Conservation (phyloP, 257 asterid genomes). For the Gentiana macrophylla region DNA sequence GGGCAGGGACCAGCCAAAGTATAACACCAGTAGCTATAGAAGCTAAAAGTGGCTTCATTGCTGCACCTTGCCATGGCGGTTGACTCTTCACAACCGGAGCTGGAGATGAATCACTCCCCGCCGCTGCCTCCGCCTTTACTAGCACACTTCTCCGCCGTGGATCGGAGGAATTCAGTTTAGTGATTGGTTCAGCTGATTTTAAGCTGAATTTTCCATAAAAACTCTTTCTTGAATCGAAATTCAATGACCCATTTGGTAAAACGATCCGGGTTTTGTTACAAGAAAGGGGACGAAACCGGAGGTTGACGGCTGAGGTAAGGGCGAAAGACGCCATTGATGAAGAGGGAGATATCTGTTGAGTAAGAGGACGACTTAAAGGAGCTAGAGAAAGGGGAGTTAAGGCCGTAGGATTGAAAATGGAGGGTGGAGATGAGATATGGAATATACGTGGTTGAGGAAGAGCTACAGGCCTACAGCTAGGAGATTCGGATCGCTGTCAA, state of each 20-base stretch:
- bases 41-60: constrained; percentile 63
- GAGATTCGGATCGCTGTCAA: too few species aligned
- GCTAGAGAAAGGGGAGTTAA: constrained; percentile 1
- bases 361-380: constrained; percentile 1
- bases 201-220: not conserved
- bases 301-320: constrained; percentile 42
- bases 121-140: constrained; percentile 26
- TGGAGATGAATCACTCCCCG: constrained; percentile 7
- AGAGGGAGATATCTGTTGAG: not conserved
- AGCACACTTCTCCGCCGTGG: constrained; percentile 2
- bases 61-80: constrained; percentile 74
- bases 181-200: not conserved
- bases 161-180: not conserved
- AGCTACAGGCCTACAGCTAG: too few species aligned
- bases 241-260: constrained; percentile 2
- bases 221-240: not conserved
- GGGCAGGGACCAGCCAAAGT: constrained; percentile 75
- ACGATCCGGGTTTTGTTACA: constrained; percentile 10
- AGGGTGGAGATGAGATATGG: not conserved
- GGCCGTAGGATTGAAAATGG: not conserved
- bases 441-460: not conserved
- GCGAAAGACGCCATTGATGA: constrained; percentile 48
- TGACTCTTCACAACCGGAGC: constrained; percentile 16
- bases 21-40: constrained; percentile 69
- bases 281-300: constrained; percentile 36